A percentile compares a stretch with the other conserved stretches of the same genome.
phyloP scores from a whole-genome alignment of 139 green algal species.

The Volvox africanus region DNA sequence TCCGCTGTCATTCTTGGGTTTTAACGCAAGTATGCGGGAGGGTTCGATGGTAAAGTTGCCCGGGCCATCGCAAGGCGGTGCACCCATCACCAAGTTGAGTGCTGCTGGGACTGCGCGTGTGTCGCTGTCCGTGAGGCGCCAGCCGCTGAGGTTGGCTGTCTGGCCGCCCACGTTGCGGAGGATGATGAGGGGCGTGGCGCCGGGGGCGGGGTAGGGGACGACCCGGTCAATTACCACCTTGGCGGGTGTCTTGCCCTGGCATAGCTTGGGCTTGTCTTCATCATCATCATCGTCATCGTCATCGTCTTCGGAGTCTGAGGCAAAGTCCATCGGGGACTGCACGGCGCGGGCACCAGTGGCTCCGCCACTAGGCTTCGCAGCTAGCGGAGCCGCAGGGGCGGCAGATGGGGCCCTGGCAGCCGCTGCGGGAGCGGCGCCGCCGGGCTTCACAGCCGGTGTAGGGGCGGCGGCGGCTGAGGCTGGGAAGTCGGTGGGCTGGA shows the following conservation, averaged over 20 bases:
- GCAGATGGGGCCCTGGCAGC: no score
- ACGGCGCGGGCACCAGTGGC: no score
- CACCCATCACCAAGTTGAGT: constrained; percentile 43
- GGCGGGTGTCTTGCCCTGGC: constrained; percentile 52
- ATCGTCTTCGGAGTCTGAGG: not conserved
- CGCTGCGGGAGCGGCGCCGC: no score
- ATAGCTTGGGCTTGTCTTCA: constrained; percentile 20
- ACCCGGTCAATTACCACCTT: constrained; percentile 65
- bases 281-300: not conserved
- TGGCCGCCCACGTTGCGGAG: constrained; percentile 69
- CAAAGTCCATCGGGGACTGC: no score
- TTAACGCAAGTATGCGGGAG: constrained; percentile 45
- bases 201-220: constrained; percentile 45
- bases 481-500: no score
- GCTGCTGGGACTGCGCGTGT: constrained; percentile 1
- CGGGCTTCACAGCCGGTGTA: not conserved
- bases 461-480: no score
- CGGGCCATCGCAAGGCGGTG: constrained; percentile 30
- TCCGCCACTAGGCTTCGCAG: no score
- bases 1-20: constrained; percentile 51
- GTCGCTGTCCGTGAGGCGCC: constrained; percentile 54
- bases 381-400: no score
- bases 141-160: constrained; percentile 66
- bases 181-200: constrained; percentile 18
- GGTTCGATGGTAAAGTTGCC: constrained; percentile 63